These are phyloP conservation scores for Royoungia palumana DNA, from an alignment of 768 basidiomycete genomes.

Conservation along the genomic window DNA sequence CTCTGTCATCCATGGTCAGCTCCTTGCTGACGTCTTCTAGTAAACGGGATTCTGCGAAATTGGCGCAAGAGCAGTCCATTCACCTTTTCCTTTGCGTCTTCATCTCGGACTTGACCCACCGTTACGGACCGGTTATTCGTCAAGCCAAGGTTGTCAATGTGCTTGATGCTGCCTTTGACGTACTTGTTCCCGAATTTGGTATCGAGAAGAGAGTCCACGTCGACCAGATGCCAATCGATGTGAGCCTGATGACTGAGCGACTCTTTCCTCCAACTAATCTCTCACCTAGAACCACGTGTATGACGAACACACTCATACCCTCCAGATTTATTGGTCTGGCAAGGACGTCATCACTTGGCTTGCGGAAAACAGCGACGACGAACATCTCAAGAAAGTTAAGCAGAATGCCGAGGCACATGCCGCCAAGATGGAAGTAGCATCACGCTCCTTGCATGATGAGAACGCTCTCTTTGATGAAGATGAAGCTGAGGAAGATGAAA, in stretches of 20 bases:
- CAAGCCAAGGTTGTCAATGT: slow-evolving; percentile 95
- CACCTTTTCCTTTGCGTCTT: slow-evolving; percentile 95
- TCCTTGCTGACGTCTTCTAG: slow-evolving; percentile 36
- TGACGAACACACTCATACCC: slow-evolving; percentile 88
- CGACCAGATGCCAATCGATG: slow-evolving; percentile 98
- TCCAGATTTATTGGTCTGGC: slow-evolving; percentile 95
- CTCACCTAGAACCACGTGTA: slow-evolving; percentile 80
- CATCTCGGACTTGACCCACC: slow-evolving; percentile 89
- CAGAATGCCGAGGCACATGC: slow-evolving; percentile 90
- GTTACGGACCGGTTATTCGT: slow-evolving; percentile 93
- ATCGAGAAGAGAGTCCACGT: slow-evolving; percentile 99
- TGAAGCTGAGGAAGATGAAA: slow-evolving; percentile 76
- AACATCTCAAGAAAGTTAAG: slow-evolving; percentile 92
- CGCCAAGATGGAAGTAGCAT: slow-evolving; percentile 86
- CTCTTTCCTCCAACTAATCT: slow-evolving; percentile 16
- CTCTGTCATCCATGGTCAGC: neutral
- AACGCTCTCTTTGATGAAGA: slow-evolving; percentile 87
- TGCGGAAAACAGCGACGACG: slow-evolving; percentile 93
- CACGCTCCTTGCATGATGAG: slow-evolving; percentile 83
- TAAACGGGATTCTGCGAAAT: slow-evolving; percentile 84
- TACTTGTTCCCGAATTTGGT: slow-evolving; percentile 93
- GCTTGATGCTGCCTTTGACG: slow-evolving; percentile 97
- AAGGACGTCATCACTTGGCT: slow-evolving; percentile 94
- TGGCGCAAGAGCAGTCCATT: slow-evolving; percentile 95
- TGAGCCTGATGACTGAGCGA: slow-evolving; percentile 36